phyloP scores from a whole-genome alignment of 176 grass and related monocot genomes.

The Tillandsia leiboldiana region DNA sequence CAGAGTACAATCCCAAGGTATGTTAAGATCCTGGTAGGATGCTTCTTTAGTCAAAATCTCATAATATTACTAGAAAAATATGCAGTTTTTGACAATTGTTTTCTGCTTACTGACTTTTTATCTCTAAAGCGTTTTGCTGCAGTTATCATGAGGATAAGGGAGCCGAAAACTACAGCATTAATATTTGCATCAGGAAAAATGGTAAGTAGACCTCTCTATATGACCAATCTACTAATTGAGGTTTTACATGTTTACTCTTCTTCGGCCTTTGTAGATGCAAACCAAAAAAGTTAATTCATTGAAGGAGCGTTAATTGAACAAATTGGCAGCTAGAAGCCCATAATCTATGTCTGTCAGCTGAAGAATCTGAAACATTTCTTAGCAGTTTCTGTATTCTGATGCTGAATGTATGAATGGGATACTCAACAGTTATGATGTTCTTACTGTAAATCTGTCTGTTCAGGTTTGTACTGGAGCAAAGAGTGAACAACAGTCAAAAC shows the following conservation, averaged over 20 bases:
- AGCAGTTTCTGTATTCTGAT: too few species aligned
- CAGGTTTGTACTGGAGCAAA: constrained; percentile 80
- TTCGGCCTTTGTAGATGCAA: background rate
- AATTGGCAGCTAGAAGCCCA: too few species aligned
- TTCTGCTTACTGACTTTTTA: background rate
- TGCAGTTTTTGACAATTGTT: background rate
- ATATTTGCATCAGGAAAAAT: constrained; percentile 96
- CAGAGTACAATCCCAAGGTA: constrained; percentile 90
- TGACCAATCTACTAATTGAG: background rate
- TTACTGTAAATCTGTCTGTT: constrained; percentile 1
- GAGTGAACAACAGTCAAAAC: constrained; percentile 52
- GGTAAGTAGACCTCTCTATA: constrained; percentile 22
- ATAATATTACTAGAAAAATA: background rate
- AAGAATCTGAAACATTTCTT: too few species aligned
- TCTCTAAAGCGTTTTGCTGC: constrained; percentile 63
- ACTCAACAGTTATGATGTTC: background rate
- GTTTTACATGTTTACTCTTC: background rate
- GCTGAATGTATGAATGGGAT: too few species aligned
- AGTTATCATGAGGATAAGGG: constrained; percentile 89
- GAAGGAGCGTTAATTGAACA: too few species aligned
- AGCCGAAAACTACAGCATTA: constrained; percentile 74
- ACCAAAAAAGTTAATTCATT: background rate
- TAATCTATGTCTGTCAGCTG: too few species aligned
- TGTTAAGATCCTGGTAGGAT: background rate
- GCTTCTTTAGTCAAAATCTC: background rate